Base-by-base conservation (phyloP, 1,284 basidiomycete genomes). In the Cryptococcus sp. region DNA sequence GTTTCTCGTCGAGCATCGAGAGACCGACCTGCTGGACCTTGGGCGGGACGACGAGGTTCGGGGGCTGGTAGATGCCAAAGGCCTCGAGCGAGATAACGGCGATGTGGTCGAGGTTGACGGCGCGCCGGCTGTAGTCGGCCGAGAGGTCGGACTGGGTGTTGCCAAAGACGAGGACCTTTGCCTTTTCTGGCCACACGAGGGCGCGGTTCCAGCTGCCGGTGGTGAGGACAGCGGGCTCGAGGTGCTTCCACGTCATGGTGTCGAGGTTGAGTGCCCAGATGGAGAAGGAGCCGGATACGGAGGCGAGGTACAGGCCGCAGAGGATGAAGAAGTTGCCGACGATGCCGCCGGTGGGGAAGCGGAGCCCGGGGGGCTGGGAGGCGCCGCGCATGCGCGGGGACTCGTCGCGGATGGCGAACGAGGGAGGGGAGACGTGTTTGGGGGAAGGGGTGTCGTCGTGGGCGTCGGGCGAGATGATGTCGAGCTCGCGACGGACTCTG, bases 271-370 rank as follows among this genome's bases (percentile, higher is more conserved):
- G 83, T 0, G 88, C 87, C 89, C 90, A 93, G 55, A 94, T 87
- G 7, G 90, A 91, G 75, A 92, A 93, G 12, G 77, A 73, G 2
- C 72, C 75, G 0, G 78, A 91, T 35, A 86, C 88, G 66, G 91
- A 89, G 1, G 91, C 89, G 54, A 94, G 85, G 70, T 93, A 94
- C 21, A 89, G 89, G 35, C 91, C 91, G 13, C 88, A 89, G 50
- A 94, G 86, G 70, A 94, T 87, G 67, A 96, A 84, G 74, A 93
- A 86, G 40, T 84, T 85, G 28, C 92, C 92, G 20, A 95, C 80
- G 61, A 95, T 86, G 38, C 89, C 89, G 20, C 92, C 93, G 0
- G 90, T 89, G 8, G 93, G 93, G 78, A 97, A 97, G 9, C 93
- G 87, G 48, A 96, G 83, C 15, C 93, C 93, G 0, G 91, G 93